phyloP scores from a whole-genome alignment of 805 yeast species.

The Naumovozyma dairenensis region DNA sequence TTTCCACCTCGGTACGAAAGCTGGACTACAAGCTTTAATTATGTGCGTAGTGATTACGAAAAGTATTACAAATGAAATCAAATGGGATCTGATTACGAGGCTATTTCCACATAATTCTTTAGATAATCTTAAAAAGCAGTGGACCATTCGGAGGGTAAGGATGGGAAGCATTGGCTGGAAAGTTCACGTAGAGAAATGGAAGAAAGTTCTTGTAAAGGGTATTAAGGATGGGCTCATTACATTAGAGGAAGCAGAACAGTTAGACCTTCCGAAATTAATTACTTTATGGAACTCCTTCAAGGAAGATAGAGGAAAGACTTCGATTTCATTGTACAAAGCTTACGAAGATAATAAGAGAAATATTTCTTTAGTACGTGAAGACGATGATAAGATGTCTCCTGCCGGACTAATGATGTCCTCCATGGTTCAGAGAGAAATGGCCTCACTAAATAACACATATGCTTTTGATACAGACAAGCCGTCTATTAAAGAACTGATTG shows the following conservation, averaged over 20 bases:
- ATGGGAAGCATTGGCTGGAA: slow-evolving; percentile 50
- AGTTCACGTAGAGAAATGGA: slow-evolving; percentile 51
- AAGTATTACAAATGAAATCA: slow-evolving; percentile 50
- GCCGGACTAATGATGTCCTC: slow-evolving; percentile 48
- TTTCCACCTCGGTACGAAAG: slow-evolving; percentile 27
- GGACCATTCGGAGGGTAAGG: slow-evolving; percentile 52
- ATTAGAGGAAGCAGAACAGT: slow-evolving; percentile 39
- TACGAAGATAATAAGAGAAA: slow-evolving; percentile 38
- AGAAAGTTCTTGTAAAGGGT: slow-evolving; percentile 47
- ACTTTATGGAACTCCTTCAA: slow-evolving; percentile 58
- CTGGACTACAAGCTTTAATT: slow-evolving; percentile 46
- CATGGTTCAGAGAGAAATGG: slow-evolving; percentile 60
- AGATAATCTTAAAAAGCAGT: slow-evolving; percentile 45
- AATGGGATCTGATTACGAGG: slow-evolving; percentile 52
- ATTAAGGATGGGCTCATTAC: slow-evolving; percentile 47
- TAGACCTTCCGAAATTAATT: slow-evolving; percentile 44
- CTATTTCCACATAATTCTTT: slow-evolving; percentile 35
- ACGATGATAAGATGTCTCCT: slow-evolving; percentile 18
- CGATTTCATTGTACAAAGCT: slow-evolving; percentile 24
- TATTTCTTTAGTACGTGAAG: slow-evolving; percentile 34
- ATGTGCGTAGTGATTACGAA: slow-evolving; percentile 60
- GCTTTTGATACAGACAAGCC: slow-evolving; percentile 9
- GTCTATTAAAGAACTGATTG: slow-evolving; percentile 3
- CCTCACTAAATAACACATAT: slow-evolving; percentile 39
- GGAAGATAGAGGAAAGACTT: slow-evolving; percentile 12